Conservation (phyloP, 208 protist species). For the Trypanosoma grayi region DNA sequence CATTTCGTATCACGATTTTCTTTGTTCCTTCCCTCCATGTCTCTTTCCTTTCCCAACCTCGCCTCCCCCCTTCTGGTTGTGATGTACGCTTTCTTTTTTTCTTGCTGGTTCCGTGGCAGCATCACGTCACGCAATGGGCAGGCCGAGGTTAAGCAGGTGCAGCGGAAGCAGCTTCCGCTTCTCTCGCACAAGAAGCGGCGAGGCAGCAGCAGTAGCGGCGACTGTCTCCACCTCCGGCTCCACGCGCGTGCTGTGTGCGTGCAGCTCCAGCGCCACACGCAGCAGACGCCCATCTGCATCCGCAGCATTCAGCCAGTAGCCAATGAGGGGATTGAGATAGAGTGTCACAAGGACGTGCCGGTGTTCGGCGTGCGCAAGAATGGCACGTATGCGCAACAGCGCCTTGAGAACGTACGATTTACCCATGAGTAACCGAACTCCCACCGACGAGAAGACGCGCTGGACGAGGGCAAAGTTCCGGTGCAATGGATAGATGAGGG, state of each 20-base stretch:
- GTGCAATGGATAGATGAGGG: slow-evolving; percentile 82
- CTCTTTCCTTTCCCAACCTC: neutral
- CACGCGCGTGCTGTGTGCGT: slow-evolving; percentile 58
- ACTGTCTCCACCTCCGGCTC: slow-evolving; percentile 27
- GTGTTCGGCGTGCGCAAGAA: slow-evolving; percentile 82
- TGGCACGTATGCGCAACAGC: slow-evolving; percentile 62
- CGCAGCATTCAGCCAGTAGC: slow-evolving; percentile 59
- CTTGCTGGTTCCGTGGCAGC: neutral
- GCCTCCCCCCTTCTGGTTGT: too few relatives aligned
- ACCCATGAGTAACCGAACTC: slow-evolving; percentile 68
- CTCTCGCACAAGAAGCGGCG: slow-evolving; percentile 7
- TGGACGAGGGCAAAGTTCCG: slow-evolving; percentile 78
- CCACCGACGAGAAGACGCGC: slow-evolving; percentile 68
- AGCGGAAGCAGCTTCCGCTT: slow-evolving; percentile 15
- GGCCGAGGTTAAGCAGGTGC: slow-evolving; percentile 10
- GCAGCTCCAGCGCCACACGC: slow-evolving; percentile 58
- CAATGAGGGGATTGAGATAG: slow-evolving; percentile 74
- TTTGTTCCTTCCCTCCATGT: neutral
- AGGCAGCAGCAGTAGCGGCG: neutral
- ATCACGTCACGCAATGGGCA: slow-evolving; percentile 13
- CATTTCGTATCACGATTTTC: too few relatives aligned
- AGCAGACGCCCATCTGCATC: slow-evolving; percentile 49
- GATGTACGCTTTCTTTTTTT: neutral
- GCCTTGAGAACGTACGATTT: slow-evolving; percentile 65
- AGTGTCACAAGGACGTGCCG: slow-evolving; percentile 76